phyloP scores from a whole-genome alignment of 305 asterid genomes.

The Solanum hybrid region DNA sequence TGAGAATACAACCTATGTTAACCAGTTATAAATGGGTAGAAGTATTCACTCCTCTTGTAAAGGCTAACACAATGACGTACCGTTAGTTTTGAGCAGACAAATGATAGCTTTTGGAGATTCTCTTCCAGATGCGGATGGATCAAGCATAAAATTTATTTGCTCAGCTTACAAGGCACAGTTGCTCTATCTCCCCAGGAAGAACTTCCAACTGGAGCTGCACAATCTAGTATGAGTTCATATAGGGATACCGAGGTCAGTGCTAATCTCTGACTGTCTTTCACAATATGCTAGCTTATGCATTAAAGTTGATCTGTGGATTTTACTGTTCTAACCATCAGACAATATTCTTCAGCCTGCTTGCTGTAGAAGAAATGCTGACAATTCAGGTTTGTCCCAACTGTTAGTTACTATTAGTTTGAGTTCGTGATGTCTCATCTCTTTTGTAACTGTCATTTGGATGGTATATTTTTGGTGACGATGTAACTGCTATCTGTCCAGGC shows the following conservation, averaged over 20 bases:
- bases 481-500: neutral
- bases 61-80: neutral
- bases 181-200: constrained; percentile 18
- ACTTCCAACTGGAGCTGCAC: constrained; percentile 5
- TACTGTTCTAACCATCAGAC: neutral
- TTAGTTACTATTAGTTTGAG: neutral
- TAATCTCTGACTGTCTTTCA: neutral
- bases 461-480: constrained; percentile 23
- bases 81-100: neutral
- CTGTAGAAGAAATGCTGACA: constrained; percentile 35
- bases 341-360: constrained; percentile 42
- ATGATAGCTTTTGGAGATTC: constrained; percentile 1
- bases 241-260: constrained; percentile 18
- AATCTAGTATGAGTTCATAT: constrained; percentile 18
- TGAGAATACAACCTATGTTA: neutral
- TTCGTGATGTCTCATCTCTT: neutral
- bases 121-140: constrained; percentile 1
- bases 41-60: neutral
- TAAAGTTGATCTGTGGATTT: neutral
- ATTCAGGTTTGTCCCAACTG: constrained; percentile 40
- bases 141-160: neutral
- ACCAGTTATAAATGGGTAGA: neutral
- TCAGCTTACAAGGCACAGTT: constrained; percentile 1
- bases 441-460: constrained; percentile 5
- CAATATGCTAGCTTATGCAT: neutral